Percentiles rank a stretch among this genome's conserved stretches.
Evolutionary conservation across 2,329 filamentous ascomycete species (phyloP).

Genomic region (Pseudogymnoascus verrucosus): DNA sequence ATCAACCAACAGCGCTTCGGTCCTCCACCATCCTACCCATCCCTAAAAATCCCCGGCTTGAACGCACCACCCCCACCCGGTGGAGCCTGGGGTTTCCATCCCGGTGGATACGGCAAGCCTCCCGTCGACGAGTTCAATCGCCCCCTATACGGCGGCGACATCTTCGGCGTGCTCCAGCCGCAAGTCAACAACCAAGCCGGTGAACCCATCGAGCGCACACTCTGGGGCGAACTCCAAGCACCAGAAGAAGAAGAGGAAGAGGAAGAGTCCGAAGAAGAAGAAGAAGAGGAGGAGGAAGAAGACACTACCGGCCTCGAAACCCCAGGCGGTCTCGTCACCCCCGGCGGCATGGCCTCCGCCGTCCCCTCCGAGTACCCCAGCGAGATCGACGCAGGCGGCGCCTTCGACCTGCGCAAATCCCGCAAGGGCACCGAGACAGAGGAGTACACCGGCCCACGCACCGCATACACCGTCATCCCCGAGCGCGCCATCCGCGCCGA

Average conservation of each 20-base stretch:
- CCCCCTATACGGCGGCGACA: constrained; percentile 86
- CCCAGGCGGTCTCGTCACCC: constrained; percentile 70
- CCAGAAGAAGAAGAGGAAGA: constrained; percentile 64
- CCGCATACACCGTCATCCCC: constrained; percentile 82
- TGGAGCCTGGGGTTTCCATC: constrained; percentile 88
- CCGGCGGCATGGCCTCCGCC: constrained; percentile 70
- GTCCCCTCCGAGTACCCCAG: constrained; percentile 72
- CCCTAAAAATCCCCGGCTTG: constrained; percentile 87
- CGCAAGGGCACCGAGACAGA: constrained; percentile 82
- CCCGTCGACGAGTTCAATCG: constrained; percentile 89
- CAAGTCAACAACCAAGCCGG: constrained; percentile 55
- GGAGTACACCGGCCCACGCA: constrained; percentile 63
- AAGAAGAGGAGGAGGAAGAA: constrained; percentile 54
- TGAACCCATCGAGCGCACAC: constrained; percentile 74
- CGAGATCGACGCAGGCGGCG: constrained; percentile 69
- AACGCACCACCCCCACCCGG: constrained; percentile 88
- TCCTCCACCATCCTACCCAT: constrained; percentile 87
- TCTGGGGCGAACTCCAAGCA: constrained; percentile 89
- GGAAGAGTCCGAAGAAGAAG: constrained; percentile 64
- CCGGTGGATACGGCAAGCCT: constrained; percentile 92
- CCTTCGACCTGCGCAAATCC: constrained; percentile 86
- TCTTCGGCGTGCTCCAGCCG: constrained; percentile 70
- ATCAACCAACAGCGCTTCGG: constrained; percentile 95
- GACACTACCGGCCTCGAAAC: constrained; percentile 62
- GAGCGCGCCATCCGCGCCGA: constrained; percentile 79